These are phyloP conservation scores for Biscogniauxia mediterranea DNA, from an alignment of 2,329 filamentous ascomycete genomes.

Conservation along the genomic window DNA sequence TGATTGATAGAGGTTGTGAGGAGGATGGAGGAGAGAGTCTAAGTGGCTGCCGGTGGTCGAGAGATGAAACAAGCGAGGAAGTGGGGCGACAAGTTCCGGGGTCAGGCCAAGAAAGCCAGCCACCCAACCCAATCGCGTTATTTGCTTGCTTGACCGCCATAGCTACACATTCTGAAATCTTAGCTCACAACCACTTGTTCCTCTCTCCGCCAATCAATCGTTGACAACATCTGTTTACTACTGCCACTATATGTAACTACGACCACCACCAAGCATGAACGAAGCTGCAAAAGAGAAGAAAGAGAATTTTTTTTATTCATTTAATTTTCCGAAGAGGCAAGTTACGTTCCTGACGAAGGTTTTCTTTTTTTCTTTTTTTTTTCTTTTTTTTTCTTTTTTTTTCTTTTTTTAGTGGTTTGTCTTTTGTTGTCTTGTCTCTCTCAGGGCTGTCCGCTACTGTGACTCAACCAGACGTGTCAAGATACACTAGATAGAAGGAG, in stretches of 20 bases:
- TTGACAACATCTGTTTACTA: not conserved
- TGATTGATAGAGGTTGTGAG: conserved; percentile 17
- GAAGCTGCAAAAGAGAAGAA: not conserved
- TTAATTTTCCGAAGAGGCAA: not conserved
- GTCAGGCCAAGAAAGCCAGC: conserved; percentile 17
- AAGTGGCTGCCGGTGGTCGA: conserved; percentile 23
- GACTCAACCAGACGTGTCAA: no score
- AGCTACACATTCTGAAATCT: conserved; percentile 4
- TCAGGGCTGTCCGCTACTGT: no score
- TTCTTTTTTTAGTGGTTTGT: no score
- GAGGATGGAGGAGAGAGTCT: conserved; percentile 25
- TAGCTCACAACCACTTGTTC: not conserved
- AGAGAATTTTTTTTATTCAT: not conserved
- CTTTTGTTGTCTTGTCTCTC: no score
- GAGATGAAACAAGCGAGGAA: conserved; percentile 33
- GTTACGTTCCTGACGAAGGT: not conserved
- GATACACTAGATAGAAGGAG: no score
- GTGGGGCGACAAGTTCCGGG: conserved; percentile 11
- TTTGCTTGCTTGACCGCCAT: conserved; percentile 7
- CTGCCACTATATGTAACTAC: no score
- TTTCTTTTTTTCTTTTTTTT: not conserved
- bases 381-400: no score
- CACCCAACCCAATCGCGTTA: conserved; percentile 12
- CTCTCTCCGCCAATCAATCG: conserved; percentile 15
- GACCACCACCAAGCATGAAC: no score